A percentile compares a stretch with the other conserved stretches of the same genome.
Evolutionary conservation across 331 rosid species (phyloP).

Genomic region (Cucumis variabilis): DNA sequence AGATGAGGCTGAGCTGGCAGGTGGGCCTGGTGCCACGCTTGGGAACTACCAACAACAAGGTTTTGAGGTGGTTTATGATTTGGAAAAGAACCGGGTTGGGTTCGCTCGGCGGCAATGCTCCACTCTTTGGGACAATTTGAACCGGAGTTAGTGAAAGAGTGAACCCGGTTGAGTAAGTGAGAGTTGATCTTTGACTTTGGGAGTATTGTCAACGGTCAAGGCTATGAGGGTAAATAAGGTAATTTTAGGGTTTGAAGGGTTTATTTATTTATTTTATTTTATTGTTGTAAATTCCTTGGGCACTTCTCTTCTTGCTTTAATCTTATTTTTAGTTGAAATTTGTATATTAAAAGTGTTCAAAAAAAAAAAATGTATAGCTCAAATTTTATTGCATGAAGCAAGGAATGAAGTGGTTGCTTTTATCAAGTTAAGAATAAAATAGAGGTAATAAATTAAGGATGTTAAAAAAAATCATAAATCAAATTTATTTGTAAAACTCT

Average conservation of each 20-base stretch:
- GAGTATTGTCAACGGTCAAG: neutral
- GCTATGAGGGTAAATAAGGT: constrained; percentile 9
- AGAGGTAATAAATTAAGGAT: neutral
- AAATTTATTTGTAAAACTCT: neutral
- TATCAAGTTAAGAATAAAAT: neutral
- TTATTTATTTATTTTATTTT: neutral
- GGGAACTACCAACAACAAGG: constrained; percentile 98
- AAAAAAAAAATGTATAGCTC: neutral
- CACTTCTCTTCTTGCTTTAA: constrained; percentile 23
- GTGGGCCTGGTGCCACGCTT: constrained; percentile 87
- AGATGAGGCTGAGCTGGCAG: constrained; percentile 68
- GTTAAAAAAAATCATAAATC: neutral
- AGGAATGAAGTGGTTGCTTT: neutral
- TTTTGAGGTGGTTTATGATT: constrained; percentile 83
- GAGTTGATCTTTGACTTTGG: neutral
- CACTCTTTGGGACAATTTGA: constrained; percentile 81
- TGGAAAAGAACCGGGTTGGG: constrained; percentile 75
- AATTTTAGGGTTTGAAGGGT: neutral
- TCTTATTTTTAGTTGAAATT: neutral
- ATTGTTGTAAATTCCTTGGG: neutral
- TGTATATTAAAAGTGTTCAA: constrained; percentile 12
- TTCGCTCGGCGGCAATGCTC: constrained; percentile 82
- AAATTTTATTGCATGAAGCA: neutral
- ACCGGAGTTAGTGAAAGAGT: constrained; percentile 33
- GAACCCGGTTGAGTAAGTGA: neutral